Evolutionary conservation across 2,329 filamentous ascomycete genomes (phyloP).

Genomic region (Botryotinia convoluta): DNA sequence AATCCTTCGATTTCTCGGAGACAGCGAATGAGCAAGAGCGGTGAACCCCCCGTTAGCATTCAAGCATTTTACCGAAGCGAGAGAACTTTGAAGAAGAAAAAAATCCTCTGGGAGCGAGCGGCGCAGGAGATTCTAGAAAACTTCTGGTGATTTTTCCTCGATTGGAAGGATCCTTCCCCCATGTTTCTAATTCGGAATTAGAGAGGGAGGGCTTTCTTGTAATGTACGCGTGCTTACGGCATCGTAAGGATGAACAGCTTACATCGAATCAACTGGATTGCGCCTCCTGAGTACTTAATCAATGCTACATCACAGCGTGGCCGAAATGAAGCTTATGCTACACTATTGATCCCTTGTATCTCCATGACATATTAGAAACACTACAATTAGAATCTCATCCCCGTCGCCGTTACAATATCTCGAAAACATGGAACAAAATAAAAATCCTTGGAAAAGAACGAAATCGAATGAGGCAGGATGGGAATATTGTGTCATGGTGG

Average conservation of each 20-base stretch:
- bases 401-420: background rate
- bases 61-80: background rate
- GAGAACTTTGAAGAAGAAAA: background rate
- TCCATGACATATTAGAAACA: background rate
- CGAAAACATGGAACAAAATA: background rate
- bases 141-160: background rate
- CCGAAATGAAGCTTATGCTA: slow-evolving; percentile 18
- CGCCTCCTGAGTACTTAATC: slow-evolving; percentile 9
- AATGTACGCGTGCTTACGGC: slow-evolving; percentile 14
- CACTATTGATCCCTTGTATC: slow-evolving; percentile 11
- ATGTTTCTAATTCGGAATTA: slow-evolving; percentile 15
- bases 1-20: background rate
- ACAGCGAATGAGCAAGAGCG: slow-evolving; percentile 8
- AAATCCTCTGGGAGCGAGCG: slow-evolving; percentile 9
- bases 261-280: slow-evolving; percentile 18
- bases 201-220: background rate
- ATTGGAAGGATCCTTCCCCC: background rate
- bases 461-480: slow-evolving; percentile 9
- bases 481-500: slow-evolving; percentile 10
- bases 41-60: slow-evolving; percentile 9
- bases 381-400: background rate
- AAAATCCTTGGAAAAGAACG: background rate
- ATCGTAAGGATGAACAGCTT: background rate
- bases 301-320: slow-evolving; percentile 12
- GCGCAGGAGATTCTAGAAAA: slow-evolving; percentile 14